Evolutionary conservation across 2,329 filamentous ascomycete genomes (phyloP).

Genomic region (Rhynchosporium secalis): DNA sequence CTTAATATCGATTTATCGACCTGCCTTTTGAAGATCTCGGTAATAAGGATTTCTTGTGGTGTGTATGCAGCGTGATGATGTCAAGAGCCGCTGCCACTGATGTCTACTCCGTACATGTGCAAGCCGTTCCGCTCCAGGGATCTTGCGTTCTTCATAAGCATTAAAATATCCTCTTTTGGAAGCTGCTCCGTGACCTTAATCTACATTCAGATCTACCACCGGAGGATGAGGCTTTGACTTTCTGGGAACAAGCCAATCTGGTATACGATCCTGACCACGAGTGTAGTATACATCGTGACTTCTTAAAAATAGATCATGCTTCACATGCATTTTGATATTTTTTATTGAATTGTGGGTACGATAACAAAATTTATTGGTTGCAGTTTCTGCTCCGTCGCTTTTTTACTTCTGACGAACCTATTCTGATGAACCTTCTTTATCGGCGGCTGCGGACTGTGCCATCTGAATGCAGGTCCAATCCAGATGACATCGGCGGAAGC

Average conservation of each 20-base stretch:
- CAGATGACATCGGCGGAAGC: neutral
- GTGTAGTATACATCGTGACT: neutral
- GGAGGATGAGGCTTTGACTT: neutral
- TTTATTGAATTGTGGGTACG: neutral
- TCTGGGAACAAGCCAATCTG: slow-evolving; percentile 9
- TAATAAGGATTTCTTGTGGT: neutral
- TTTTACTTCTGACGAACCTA: neutral
- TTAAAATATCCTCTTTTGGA: slow-evolving; percentile 8
- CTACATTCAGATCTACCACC: slow-evolving; percentile 5
- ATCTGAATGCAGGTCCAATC: neutral
- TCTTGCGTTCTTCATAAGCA: slow-evolving; percentile 4
- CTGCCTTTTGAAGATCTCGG: neutral
- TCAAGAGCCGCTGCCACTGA: slow-evolving; percentile 6
- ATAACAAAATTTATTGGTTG: neutral
- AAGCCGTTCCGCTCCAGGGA: neutral
- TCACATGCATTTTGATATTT: neutral
- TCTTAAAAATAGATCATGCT: neutral
- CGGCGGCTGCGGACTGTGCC: neutral
- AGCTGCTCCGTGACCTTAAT: neutral
- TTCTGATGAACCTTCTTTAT: neutral
- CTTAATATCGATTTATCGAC: neutral
- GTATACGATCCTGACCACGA: neutral
- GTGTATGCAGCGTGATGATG: neutral
- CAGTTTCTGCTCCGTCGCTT: neutral
- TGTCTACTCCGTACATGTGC: slow-evolving; percentile 4